These are phyloP conservation scores for Sonneratia caseolaris DNA, from an alignment of 345 rosid species.

Conservation along the genomic window DNA sequence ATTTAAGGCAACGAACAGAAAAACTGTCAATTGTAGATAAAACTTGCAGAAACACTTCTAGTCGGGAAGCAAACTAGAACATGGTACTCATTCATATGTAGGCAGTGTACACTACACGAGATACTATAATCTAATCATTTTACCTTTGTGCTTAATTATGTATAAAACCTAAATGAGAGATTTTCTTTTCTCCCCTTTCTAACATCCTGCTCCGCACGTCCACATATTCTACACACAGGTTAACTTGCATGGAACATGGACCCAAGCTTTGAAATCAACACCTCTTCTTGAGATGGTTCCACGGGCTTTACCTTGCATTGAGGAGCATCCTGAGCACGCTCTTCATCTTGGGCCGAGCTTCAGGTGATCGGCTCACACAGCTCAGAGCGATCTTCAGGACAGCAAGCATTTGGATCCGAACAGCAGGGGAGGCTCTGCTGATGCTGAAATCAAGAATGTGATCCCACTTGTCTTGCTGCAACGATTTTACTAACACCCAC, in stretches of 20 bases:
- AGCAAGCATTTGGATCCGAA: constrained; percentile 66
- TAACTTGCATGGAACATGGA: neutral
- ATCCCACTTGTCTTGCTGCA: constrained; percentile 38
- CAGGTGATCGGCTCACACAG: constrained; percentile 56
- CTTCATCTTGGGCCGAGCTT: constrained; percentile 78
- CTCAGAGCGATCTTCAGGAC: constrained; percentile 62
- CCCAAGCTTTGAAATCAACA: neutral
- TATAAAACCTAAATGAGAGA: neutral
- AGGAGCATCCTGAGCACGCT: constrained; percentile 62
- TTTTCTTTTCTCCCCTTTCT: neutral
- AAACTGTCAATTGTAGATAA: too few species aligned
- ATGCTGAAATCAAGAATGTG: constrained; percentile 55
- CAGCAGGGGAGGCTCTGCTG: constrained; percentile 44
- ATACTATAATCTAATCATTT: too few species aligned
- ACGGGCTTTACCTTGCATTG: constrained; percentile 31
- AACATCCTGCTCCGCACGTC: neutral
- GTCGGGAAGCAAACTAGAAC: too few species aligned
- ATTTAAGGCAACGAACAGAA: too few species aligned
- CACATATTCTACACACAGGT: neutral
- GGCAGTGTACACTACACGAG: too few species aligned
- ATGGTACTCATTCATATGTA: too few species aligned
- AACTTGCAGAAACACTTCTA: too few species aligned
- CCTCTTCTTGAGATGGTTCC: neutral
- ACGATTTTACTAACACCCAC: constrained; percentile 50
- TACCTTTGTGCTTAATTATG: too few species aligned